Base-by-base conservation (phyloP, 2,329 filamentous ascomycete genomes). In the Penicillium sp. region DNA sequence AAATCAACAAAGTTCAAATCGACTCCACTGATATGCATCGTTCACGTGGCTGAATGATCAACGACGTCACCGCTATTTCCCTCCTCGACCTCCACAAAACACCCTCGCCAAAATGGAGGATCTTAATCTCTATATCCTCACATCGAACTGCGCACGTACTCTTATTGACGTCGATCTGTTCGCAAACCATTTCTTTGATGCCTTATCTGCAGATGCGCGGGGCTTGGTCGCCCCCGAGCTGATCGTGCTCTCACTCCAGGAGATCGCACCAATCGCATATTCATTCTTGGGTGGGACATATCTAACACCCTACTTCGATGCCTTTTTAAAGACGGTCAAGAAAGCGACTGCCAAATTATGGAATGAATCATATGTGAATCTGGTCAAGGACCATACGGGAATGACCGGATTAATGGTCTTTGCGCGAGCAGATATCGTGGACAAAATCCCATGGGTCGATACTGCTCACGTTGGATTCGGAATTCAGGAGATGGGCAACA, bases 391-490 rank as follows among this genome's bases (percentile, higher is more conserved):
- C 46, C 92, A 95, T 72, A 84, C 93, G 49, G 93, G 95, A 63
- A 91, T 97, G 87, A 98, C 93, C 0, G 92, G 84, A 24, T 84
- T 98, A 50, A 85, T 98, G 81, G 82, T 97, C 19, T 96, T 96
- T 71, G 89, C 88, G 21, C 86, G 86, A 55, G 81, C 88, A 3
- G 77, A 81, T 44, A 67, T 84, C 43, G 80, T 83, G 0, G 74
- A 81, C 9, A 80, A 82, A 24, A 79, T 97, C 51, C 78, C 79
- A 52, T 80, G 84, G 67, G 78, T 95, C n/a, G 84, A 91, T 62
- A 87, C 85, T n/a, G 91, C 89, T 2, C 90, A 90, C 52, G 88
- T 92, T 2, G 93, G 95, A 0, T 89, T 97, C 49, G 95, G 95
- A 0, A 74, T 92, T 1, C 88, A 87, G 56, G 89, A 93, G 49